Percentiles rank a stretch among this genome's conserved stretches.
Evolutionary conservation across 768 basidiomycete genomes (phyloP).

Genomic region (Naganishia vishniacii): DNA sequence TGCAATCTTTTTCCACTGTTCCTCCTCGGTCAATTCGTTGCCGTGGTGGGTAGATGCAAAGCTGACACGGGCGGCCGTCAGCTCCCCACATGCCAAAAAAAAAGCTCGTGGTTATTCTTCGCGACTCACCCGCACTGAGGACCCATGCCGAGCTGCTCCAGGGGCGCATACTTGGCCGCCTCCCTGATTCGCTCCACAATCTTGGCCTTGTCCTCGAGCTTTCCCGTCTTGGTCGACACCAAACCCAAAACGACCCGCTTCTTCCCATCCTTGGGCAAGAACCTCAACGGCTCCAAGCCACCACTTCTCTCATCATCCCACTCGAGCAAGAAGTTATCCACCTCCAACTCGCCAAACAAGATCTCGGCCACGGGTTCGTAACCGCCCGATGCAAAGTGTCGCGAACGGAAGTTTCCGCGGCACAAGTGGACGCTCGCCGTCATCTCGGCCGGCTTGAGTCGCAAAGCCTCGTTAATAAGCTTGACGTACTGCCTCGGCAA

Average conservation of each 20-base stretch:
- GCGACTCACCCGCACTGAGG: conserved; percentile 35
- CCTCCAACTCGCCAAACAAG: conserved; percentile 24
- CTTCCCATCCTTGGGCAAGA: conserved; percentile 29
- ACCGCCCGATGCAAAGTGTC: conserved; percentile 28
- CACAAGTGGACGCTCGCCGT: conserved; percentile 27
- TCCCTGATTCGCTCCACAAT: conserved; percentile 34
- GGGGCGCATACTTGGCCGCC: conserved; percentile 35
- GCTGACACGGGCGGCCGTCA: not conserved
- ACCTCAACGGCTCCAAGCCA: conserved; percentile 29
- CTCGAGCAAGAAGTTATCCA: conserved; percentile 28
- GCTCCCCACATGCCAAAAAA: too few relatives aligned
- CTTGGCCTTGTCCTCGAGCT: conserved; percentile 36
- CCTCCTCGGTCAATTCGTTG: conserved; percentile 31
- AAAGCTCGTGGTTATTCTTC: too few relatives aligned
- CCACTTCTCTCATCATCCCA: conserved; percentile 28
- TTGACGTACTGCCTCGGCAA: conserved; percentile 27
- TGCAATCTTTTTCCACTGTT: conserved; percentile 30
- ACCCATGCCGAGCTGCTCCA: conserved; percentile 34
- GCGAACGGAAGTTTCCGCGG: conserved; percentile 29
- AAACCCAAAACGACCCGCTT: conserved; percentile 37
- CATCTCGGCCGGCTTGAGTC: conserved; percentile 24
- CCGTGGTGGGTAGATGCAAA: conserved; percentile 31
- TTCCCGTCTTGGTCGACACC: conserved; percentile 34
- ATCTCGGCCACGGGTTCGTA: conserved; percentile 32
- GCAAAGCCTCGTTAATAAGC: conserved; percentile 30